These are phyloP conservation scores for Colletotrichum sp. DNA, from an alignment of 2,329 filamentous ascomycete species.

Conservation along the genomic window DNA sequence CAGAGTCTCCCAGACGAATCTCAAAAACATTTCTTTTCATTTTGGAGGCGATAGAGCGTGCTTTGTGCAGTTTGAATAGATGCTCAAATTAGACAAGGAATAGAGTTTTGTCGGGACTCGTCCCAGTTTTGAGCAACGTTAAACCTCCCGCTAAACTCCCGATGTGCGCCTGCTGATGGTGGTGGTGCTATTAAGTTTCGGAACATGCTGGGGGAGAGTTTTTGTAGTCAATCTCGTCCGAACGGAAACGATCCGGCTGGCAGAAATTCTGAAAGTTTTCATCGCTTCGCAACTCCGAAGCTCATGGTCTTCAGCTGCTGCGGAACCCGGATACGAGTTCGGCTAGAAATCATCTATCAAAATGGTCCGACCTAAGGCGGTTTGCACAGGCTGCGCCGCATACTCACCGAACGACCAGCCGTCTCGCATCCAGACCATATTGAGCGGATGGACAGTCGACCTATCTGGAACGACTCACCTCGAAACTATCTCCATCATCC, in stretches of 20 bases:
- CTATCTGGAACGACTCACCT: too few species aligned
- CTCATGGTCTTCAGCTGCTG: background rate
- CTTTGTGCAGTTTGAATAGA: background rate
- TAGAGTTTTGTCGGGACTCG: background rate
- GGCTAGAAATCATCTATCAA: too few species aligned
- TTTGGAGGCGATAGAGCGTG: background rate
- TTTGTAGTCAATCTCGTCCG: background rate
- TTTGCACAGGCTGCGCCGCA: too few species aligned
- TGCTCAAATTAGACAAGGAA: background rate
- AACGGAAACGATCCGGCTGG: background rate
- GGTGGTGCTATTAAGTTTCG: too few species aligned
- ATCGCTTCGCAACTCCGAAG: background rate
- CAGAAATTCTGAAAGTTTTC: background rate
- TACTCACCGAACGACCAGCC: too few species aligned
- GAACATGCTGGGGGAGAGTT: background rate
- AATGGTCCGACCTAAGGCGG: too few species aligned
- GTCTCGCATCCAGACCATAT: too few species aligned
- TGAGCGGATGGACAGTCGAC: too few species aligned
- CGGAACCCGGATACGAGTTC: background rate
- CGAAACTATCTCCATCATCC: too few species aligned
- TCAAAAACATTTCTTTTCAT: rapidly evolving
- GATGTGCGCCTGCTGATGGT: background rate
- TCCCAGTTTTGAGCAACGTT: background rate
- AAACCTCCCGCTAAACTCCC: background rate
- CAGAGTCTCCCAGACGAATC: background rate